Base-by-base conservation (phyloP, 768 basidiomycete genomes). In the Hortiboletus campestris region DNA sequence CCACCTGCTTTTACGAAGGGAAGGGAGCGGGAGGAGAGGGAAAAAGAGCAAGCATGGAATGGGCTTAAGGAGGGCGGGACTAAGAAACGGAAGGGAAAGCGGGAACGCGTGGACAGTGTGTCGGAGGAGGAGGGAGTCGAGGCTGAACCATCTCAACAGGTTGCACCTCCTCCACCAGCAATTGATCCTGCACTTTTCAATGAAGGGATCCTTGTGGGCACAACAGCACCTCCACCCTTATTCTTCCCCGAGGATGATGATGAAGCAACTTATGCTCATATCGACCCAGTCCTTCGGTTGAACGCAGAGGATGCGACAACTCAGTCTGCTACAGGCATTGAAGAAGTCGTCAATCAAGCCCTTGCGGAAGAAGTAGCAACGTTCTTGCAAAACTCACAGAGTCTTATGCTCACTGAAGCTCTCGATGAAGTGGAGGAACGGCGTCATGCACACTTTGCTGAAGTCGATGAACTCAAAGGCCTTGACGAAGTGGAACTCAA, bases 401-500 rank as follows among this genome's bases (percentile, higher is more conserved):
- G 87, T 14, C 67, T 78, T n/a, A 68, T 79, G 67, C 74, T 91
- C 10, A 71, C 76, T 6, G 75, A 77, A 19, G 87, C 89, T 16
- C 76, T 93, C 11, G 79, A 88, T 48, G 84, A 87, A 65, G 86
- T 79, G 0, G 85, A 91, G 38, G 74, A 82, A 62, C 77, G 83
- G 46, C 82, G 87, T 22, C 76, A 80, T 20, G 79, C 82, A 22
- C 76, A 82, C 40, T 70, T 72, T 36, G 75, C 79, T 19, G 65
- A 75, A 25, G 72, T 65, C 4, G 84, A 91, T 60, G 87, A 89
- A 59, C 73, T 93, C 44, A 67, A 77, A 20, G 91, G 88, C 16
- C 76, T 98, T n/a, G 88, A 97, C 70, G 94, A 98, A 64, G 91
- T 86, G 6, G 94, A 98, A 67, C 78, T 97, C 41, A 88, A 96